phyloP scores from a whole-genome alignment of 2,329 filamentous ascomycete species.

The Apiospora koreana region DNA sequence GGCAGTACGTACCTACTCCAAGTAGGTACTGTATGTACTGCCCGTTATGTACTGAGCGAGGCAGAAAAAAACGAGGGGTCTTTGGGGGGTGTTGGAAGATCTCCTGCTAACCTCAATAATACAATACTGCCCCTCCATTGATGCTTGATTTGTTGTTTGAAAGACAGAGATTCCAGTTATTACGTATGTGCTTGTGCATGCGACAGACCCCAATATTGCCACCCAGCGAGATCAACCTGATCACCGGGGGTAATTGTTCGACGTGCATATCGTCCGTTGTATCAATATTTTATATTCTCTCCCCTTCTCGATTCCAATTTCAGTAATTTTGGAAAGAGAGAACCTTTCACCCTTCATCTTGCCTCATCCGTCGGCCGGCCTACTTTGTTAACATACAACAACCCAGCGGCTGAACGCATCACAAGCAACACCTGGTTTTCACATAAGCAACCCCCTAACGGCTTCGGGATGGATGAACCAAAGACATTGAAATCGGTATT shows the following conservation, averaged over 20 bases:
- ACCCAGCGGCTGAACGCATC: background rate
- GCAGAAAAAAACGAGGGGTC: constrained; percentile 2
- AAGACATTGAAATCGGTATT: constrained; percentile 53
- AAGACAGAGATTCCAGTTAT: background rate
- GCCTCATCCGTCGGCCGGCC: background rate
- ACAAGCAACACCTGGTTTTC: background rate
- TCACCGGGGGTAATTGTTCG: background rate
- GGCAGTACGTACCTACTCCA: no score
- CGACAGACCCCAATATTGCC: constrained; percentile 1
- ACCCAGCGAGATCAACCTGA: background rate
- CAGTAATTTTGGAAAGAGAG: background rate
- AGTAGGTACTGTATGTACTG: background rate
- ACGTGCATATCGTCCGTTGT: background rate
- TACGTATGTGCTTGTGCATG: background rate
- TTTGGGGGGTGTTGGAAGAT: background rate
- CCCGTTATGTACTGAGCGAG: background rate
- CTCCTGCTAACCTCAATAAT: background rate
- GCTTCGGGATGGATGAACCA: constrained; percentile 40
- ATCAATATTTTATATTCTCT: background rate
- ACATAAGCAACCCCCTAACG: background rate
- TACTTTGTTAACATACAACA: background rate
- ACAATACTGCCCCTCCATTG: background rate
- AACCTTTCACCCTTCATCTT: no score
- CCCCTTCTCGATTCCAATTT: background rate
- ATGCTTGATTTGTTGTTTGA: background rate